These are phyloP conservation scores for Fraxinus latifolia DNA, from an alignment of 305 asterid genomes.

Conservation along the genomic window DNA sequence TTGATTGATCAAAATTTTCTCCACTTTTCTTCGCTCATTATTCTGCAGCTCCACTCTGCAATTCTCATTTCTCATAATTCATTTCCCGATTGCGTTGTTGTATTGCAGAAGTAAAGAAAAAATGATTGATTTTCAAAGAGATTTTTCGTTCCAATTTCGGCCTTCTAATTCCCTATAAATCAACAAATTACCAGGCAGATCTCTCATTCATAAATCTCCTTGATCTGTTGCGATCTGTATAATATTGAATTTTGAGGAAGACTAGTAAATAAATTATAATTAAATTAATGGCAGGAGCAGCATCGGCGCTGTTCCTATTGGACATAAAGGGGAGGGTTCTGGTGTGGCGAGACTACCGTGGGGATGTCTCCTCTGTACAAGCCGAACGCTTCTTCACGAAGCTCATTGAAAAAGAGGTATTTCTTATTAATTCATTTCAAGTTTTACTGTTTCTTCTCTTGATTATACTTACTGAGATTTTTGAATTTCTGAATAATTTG, in stretches of 20 bases:
- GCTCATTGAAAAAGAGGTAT: conserved; percentile 59
- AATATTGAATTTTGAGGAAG: background rate
- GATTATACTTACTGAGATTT: background rate
- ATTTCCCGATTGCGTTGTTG: background rate
- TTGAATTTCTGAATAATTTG: background rate
- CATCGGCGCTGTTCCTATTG: conserved; percentile 54
- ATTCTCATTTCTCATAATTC: background rate
- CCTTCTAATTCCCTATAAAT: background rate
- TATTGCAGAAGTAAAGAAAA: background rate
- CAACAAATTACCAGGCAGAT: background rate
- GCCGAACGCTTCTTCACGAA: conserved; percentile 59
- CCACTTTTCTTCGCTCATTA: background rate
- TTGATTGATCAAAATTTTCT: background rate
- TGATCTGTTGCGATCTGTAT: background rate
- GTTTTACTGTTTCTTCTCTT: background rate
- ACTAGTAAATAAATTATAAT: background rate
- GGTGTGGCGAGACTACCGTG: conserved; percentile 59
- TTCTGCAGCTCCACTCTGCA: background rate
- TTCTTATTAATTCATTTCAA: background rate
- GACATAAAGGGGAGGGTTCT: conserved; percentile 57
- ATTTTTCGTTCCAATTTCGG: background rate
- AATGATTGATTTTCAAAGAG: background rate
- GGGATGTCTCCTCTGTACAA: conserved; percentile 50
- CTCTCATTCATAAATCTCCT: background rate
- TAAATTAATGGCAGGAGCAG: conserved; percentile 51